Conservation (phyloP, 257 asterid genomes). For the Gardenia jasminoides region DNA sequence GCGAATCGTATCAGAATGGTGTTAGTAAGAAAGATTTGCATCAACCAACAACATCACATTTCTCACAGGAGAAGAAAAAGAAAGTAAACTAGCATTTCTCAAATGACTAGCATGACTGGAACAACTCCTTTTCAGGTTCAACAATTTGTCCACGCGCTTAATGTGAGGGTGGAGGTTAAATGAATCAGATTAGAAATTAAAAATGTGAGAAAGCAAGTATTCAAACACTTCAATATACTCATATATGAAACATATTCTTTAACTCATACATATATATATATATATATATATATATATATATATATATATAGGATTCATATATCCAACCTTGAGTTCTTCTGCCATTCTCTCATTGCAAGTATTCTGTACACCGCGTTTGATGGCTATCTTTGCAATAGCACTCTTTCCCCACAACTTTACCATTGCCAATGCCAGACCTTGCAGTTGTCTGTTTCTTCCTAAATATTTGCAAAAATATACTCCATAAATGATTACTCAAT, state of each 20-base stretch:
- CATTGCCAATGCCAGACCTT: conserved; percentile 89
- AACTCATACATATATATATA: too few relatives aligned
- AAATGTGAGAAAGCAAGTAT: background rate
- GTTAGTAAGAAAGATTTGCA: background rate
- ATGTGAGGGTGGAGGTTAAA: background rate
- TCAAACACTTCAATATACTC: background rate
- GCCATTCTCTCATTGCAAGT: conserved; percentile 89
- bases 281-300: too few relatives aligned
- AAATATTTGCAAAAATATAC: conserved; percentile 12
- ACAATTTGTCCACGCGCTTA: background rate
- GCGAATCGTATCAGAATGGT: conserved; percentile 11
- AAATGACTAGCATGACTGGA: background rate
- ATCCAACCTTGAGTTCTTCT: conserved; percentile 82
- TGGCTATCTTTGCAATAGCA: conserved; percentile 80
- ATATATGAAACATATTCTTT: background rate
- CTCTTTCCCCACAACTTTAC: conserved; percentile 84
- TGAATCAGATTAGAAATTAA: background rate
- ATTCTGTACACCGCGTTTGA: conserved; percentile 84
- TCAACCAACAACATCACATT: too few relatives aligned
- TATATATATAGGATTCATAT: background rate
- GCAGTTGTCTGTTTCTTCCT: conserved; percentile 84
- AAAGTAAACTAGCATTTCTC: too few relatives aligned
- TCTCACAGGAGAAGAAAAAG: too few relatives aligned
- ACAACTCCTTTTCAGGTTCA: background rate
- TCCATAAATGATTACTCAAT: background rate